Evolutionary conservation across 2,329 filamentous ascomycete genomes (phyloP), one percentile per base, ranked within the genome.

Genomic region (Chalara sp.): DNA sequence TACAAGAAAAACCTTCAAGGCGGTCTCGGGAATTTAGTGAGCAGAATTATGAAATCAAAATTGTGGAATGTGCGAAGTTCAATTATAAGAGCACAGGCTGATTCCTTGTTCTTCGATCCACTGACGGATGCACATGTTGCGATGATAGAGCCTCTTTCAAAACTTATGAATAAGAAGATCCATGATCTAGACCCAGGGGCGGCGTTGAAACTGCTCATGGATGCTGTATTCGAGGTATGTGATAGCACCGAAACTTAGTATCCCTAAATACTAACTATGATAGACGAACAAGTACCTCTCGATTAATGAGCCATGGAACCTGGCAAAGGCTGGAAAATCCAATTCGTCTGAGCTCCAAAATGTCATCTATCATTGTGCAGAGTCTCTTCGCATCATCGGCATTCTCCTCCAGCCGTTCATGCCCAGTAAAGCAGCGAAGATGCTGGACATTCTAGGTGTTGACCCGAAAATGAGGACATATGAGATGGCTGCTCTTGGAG

Each of bases 401-500:
- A 96, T 99, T 59, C 73, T 97, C 44, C 72, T 99, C 43, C 91
- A 96, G 67, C 90, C 93, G 1, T 88, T 91, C 63, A 95, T 99
- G 78, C 93, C 93, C 0, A 75, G 72, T 40, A 95, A 95, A 67
- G 79, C 89, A 44, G 69, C 70, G 8, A 72, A 80, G 57, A 68
- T 96, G 32, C 77, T 99, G 1, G 86, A 96, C 65, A 78, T 85
- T 61, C 72, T 99, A 6, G 85, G 87, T 1, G 90, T 99, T 5
- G 70, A 73, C 3, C 65, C 72, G 6, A 74, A 78, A 7, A 79
- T 78, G 48, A 77, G 92, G 51, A 78, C 72, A 0, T 78, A 89
- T 53, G 71, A 76, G 13, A 78, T 81, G 64, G 85, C 89, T 5
- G 65, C 58, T 30, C 70, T 83, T 31, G 82, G 82, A 1, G 74